Percentiles rank a stretch among this genome's conserved stretches.
Evolutionary conservation across 2,329 filamentous ascomycete genomes (phyloP).

Genomic region (Phaeosphaeriaceae sp.): DNA sequence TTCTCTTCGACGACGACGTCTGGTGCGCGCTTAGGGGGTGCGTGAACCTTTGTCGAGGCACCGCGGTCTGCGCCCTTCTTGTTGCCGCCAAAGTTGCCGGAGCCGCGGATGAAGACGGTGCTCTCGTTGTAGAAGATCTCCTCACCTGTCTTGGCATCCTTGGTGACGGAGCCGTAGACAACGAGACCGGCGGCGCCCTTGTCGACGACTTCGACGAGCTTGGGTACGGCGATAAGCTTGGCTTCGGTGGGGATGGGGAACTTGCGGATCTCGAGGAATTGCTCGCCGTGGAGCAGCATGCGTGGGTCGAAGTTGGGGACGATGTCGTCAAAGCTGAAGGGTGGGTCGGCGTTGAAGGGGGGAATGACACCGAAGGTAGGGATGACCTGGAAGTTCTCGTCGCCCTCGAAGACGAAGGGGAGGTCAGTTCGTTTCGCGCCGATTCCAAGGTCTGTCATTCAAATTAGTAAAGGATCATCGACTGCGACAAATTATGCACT

Average conservation of each 20-base stretch:
- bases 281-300: conserved; percentile 99
- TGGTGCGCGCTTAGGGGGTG: conserved; percentile 75
- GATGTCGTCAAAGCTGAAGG: conserved; percentile 81
- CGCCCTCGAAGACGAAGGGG: conserved; percentile 85
- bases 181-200: conserved; percentile 91
- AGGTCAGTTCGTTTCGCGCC: conserved; percentile 92
- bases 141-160: conserved; percentile 83
- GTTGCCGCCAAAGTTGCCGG: conserved; percentile 86
- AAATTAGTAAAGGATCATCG: conserved; percentile 22
- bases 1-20: conserved; percentile 85
- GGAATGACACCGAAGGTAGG: conserved; percentile 97
- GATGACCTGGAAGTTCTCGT: conserved; percentile 90
- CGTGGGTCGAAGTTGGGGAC: conserved; percentile 97
- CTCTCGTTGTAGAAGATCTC: conserved; percentile 97
- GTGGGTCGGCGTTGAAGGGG: conserved; percentile 82
- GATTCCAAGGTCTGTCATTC: conserved; percentile 74
- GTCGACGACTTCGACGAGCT: conserved; percentile 92
- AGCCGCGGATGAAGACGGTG: conserved; percentile 90
- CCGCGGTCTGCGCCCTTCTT: conserved; percentile 80
- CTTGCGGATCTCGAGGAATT: conserved; percentile 93
- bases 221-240: conserved; percentile 75
- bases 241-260: conserved; percentile 89
- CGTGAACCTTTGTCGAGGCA: conserved; percentile 79
- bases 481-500: conserved; percentile 15
- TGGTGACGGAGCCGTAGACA: conserved; percentile 79